phyloP scores from a whole-genome alignment of 2,329 filamentous ascomycete genomes.

The Fonsecaea monophora region DNA sequence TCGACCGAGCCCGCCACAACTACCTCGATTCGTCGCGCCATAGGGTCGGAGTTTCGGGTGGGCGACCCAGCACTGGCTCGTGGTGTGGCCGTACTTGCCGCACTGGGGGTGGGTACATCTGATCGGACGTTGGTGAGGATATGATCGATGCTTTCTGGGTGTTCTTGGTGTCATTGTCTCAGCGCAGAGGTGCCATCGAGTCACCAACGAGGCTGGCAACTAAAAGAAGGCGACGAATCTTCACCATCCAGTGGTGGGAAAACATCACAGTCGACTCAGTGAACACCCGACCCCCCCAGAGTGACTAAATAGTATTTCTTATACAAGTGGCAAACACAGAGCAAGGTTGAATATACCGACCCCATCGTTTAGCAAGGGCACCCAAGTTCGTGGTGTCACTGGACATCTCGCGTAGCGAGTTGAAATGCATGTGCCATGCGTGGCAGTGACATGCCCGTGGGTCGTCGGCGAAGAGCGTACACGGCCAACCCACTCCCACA shows the following conservation, averaged over 20 bases:
- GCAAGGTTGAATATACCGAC: too few relatives aligned
- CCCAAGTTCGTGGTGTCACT: too few relatives aligned
- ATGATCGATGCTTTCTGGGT: not conserved
- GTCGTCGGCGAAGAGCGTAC: too few relatives aligned
- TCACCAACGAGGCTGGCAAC: not conserved
- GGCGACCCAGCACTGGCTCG: slow-evolving; percentile 13
- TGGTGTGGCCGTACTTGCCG: slow-evolving; percentile 13
- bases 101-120: slow-evolving; percentile 2
- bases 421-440: too few relatives aligned
- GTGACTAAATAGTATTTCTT: too few relatives aligned
- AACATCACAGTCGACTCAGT: not conserved
- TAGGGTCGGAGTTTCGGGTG: slow-evolving; percentile 2
- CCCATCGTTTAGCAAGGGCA: too few relatives aligned
- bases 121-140: not conserved
- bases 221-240: not conserved
- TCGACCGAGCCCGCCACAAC: not conserved
- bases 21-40: not conserved
- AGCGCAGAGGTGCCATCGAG: not conserved
- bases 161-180: not conserved
- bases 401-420: too few relatives aligned
- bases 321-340: too few relatives aligned
- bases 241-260: not conserved
- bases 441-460: too few relatives aligned
- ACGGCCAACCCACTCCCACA: too few relatives aligned
- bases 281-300: too few relatives aligned